phyloP scores from a whole-genome alignment of 1,284 basidiomycete genomes.

The Apiotrichum brassicae region DNA sequence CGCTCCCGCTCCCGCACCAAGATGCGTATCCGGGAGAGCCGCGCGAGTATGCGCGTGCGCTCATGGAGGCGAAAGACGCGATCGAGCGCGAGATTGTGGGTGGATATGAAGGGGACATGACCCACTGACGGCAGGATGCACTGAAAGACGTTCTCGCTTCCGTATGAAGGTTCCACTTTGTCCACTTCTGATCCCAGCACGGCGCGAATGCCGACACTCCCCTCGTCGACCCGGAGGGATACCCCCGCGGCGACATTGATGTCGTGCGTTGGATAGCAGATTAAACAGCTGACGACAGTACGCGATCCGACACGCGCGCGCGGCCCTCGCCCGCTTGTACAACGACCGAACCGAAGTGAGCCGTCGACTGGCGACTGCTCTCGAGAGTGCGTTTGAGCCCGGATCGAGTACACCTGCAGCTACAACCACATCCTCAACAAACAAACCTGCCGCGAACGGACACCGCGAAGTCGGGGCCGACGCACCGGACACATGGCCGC shows the following conservation, averaged over 20 bases:
- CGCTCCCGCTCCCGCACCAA: slow-evolving; percentile 37
- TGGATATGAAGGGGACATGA: too few species aligned
- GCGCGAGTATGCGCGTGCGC: slow-evolving; percentile 38
- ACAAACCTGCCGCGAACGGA: slow-evolving; percentile 6
- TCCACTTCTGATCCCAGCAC: slow-evolving; percentile 30
- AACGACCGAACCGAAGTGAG: slow-evolving; percentile 68
- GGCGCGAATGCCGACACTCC: slow-evolving; percentile 50
- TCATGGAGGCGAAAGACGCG: slow-evolving; percentile 44
- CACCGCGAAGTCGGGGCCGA: slow-evolving; percentile 1
- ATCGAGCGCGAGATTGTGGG: slow-evolving; percentile 44
- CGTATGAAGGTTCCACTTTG: too few species aligned
- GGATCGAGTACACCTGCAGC: slow-evolving; percentile 3
- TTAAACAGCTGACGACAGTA: slow-evolving; percentile 44
- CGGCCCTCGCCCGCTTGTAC: slow-evolving; percentile 49
- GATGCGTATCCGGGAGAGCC: slow-evolving; percentile 41
- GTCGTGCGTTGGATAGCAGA: slow-evolving; percentile 44
- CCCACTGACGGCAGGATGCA: slow-evolving; percentile 20
- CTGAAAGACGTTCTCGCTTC: slow-evolving; percentile 35
- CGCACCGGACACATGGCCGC: slow-evolving; percentile 23
- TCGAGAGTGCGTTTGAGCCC: slow-evolving; percentile 55
- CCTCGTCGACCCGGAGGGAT: slow-evolving; percentile 75
- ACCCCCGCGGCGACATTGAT: slow-evolving; percentile 67
- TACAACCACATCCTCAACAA: background rate
- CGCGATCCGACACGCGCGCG: slow-evolving; percentile 62
- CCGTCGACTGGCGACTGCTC: slow-evolving; percentile 58